Evolutionary conservation across 306 rosid genomes (phyloP), one percentile per base, ranked within the genome.

Genomic region (Lathyrus aphaca): DNA sequence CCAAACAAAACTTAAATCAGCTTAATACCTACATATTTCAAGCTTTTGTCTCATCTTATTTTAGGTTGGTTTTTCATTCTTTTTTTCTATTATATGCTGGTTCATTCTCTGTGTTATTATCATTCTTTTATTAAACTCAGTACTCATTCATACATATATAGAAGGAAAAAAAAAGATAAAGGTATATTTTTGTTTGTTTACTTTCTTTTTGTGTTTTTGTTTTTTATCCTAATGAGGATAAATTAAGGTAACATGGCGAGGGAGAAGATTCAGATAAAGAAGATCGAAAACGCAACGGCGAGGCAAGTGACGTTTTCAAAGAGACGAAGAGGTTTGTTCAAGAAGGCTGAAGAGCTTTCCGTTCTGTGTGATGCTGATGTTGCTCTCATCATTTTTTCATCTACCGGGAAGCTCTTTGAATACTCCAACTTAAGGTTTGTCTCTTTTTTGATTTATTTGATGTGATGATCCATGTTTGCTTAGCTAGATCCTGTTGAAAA

Each of bases 241-340:
- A 56, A 21, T 74, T 74, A 43, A 71, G 64, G 72, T 73, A 35
- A 35, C 21, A 93, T 94, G 99, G 95, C 95, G 49, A 75, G 96
- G 80, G 99, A 90, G 82, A 94, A 87, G 89, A 91, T 91, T 81
- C 88, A 90, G 97, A 94, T 94, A 72, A 88, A 73, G 97, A 94
- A 91, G 88, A 94, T 94, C 72, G 92, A 87, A 63, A 94, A 91
- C 91, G 78, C 86, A 0, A 86, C 99, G 17, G 97, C 99, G 5
- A 85, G 99, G 74, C 97, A 94, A 63, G 99, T 94, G 18, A 94
- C 98, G 0, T 90, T 94, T 76, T 94, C 98, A 0, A 94, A 94
- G 88, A 71, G 98, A 21, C 70, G 97, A 35, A 88, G 90, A 78
- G 98, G 98, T 8, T 83, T 94, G 11, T 80, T 94, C 56, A 94